Base-by-base conservation (phyloP, 208 protist species). In the Crithidia thermophila region DNA sequence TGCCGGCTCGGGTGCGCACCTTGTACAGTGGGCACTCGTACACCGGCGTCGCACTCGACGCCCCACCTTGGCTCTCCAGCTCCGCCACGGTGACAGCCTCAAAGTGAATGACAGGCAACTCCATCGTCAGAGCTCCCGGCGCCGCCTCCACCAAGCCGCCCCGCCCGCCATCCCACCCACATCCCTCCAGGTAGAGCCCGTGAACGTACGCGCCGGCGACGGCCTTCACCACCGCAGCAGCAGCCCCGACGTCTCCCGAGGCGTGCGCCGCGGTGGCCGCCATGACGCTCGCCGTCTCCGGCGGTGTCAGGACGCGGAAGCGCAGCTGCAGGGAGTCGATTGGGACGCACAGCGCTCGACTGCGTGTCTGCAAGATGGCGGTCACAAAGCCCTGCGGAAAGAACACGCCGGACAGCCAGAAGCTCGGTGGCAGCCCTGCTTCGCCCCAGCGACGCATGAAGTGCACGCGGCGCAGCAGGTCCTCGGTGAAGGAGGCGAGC, bases 331-430 rank as follows among this genome's bases (percentile, higher is more conserved):
- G 69, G 14, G 84, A 84, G 70, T 97, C 94, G 77, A 97, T 96
- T 7, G 94, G 91, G 33, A 95, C 89, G 39, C 80, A 74, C 49
- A 93, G 82, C 27, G 82, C 75, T 25, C 94, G 83, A 52, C 88
- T 95, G 68, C 93, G 89, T 5, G 88, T 77, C 81, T 97, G 94
- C 59, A 97, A 73, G 20, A 97, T 75, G 50, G 83, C 91, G 11
- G 91, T 97, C 16, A 97, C 79, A 66, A 97, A 97, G 13, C 91
- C 94, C 58, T 97, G 98, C 11, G 98, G 97, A 74, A 99, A 99
- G 86, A 98, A 99, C 67, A 99, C 97, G 6, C 98, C 98, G 1
- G 97, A 95, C 27, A 99, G 87, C 96, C 96, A 99, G 82, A 96
- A 99, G 51, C 81, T 88, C 23, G 72, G 63, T 28, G 95, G 98